These are phyloP conservation scores for Papiliotrema fonsecae DNA, from an alignment of 1,284 basidiomycete species.

Conservation along the genomic window DNA sequence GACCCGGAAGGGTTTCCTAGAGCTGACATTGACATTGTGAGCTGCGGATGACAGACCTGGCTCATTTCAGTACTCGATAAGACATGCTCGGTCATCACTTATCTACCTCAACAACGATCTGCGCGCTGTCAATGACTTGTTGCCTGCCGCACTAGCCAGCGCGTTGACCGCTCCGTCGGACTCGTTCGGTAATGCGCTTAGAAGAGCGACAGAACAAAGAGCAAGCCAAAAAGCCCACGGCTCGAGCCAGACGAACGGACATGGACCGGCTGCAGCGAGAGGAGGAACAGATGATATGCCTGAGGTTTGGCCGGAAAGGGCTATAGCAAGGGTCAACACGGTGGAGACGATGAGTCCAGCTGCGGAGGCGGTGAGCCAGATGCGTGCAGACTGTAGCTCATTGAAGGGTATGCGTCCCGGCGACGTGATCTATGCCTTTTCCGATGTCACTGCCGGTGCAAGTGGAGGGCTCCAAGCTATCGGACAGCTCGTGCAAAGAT, in stretches of 20 bases:
- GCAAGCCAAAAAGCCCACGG: no score
- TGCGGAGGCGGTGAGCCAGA: conserved; percentile 59
- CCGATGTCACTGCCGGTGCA: conserved; percentile 53
- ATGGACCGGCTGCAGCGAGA: conserved; percentile 2
- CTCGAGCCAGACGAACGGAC: conserved; percentile 8
- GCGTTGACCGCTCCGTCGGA: conserved; percentile 51
- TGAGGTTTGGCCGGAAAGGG: conserved; percentile 24
- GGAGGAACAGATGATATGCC: conserved; percentile 2
- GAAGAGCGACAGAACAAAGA: no score
- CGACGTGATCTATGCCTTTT: conserved; percentile 71
- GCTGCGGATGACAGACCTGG: conserved; percentile 4
- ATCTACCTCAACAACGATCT: conserved; percentile 66
- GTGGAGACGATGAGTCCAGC: conserved; percentile 75
- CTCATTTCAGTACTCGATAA: conserved; percentile 58
- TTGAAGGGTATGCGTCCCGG: conserved; percentile 62
- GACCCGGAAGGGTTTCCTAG: conserved; percentile 81
- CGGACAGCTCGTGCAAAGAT: conserved; percentile 62
- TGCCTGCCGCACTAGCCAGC: conserved; percentile 61
- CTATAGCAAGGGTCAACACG: conserved; percentile 70
- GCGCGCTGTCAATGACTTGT: conserved; percentile 59
- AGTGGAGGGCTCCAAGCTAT: conserved; percentile 56
- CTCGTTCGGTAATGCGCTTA: background rate
- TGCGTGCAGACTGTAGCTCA: conserved; percentile 4
- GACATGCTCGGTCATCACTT: conserved; percentile 55
- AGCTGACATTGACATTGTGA: conserved; percentile 60